phyloP scores from a whole-genome alignment of 176 grass and related monocot species.

The Carex parvula region DNA sequence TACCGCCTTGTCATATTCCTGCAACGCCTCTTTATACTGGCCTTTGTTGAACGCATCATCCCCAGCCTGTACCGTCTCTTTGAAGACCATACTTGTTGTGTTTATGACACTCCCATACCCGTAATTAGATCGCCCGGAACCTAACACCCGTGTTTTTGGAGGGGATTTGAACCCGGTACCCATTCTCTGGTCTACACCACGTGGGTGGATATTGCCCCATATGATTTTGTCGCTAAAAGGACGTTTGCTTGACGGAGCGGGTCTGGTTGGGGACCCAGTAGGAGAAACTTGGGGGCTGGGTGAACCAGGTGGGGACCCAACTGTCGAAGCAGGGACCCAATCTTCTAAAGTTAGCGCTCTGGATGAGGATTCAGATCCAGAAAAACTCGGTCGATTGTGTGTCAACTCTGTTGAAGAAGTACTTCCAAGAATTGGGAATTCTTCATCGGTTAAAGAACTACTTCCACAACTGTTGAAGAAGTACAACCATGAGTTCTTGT shows the following conservation, averaged over 20 bases:
- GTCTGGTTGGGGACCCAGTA: not conserved
- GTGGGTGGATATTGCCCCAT: slow-evolving; percentile 55
- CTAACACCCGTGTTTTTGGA: slow-evolving; percentile 42
- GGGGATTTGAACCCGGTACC: slow-evolving; percentile 18
- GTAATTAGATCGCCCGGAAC: slow-evolving; percentile 55
- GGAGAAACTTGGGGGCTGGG: not conserved
- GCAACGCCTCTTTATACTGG: slow-evolving; percentile 45
- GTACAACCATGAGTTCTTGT: too few relatives aligned
- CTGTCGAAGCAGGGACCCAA: not conserved
- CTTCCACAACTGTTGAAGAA: too few relatives aligned
- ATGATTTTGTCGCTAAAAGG: not conserved
- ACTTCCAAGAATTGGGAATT: too few relatives aligned
- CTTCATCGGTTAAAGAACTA: too few relatives aligned
- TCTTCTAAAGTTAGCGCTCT: not conserved
- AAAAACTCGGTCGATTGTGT: too few relatives aligned
- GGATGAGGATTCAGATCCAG: not conserved
- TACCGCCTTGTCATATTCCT: slow-evolving; percentile 51
- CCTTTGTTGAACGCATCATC: slow-evolving; percentile 67
- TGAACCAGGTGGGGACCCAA: not conserved
- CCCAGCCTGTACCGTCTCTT: slow-evolving; percentile 37
- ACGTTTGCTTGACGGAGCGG: not conserved
- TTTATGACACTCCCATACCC: slow-evolving; percentile 73
- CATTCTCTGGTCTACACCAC: slow-evolving; percentile 28
- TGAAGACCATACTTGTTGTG: slow-evolving; percentile 18
- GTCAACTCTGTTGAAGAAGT: too few relatives aligned